Conservation (phyloP, 768 basidiomycete genomes). For the Boletus barrowsii region DNA sequence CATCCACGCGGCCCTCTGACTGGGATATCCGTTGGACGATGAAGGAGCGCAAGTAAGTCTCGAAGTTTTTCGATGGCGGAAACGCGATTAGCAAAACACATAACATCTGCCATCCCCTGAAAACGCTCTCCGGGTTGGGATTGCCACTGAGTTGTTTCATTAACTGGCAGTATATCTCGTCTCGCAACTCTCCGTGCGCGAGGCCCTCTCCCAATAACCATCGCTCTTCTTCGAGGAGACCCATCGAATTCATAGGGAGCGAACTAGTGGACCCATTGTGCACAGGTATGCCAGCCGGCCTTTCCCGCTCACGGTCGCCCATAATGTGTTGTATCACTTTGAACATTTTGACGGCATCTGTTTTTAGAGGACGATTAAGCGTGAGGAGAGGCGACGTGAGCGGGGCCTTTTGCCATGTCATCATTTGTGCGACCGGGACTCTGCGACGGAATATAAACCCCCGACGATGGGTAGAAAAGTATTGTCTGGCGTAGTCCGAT, state of each 20-base stretch:
- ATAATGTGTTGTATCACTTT: slow-evolving; percentile 89
- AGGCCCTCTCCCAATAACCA: slow-evolving; percentile 84
- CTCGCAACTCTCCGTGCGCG: slow-evolving; percentile 76
- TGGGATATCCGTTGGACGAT: slow-evolving; percentile 65
- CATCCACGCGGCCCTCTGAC: slow-evolving; percentile 74
- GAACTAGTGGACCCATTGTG: slow-evolving; percentile 43
- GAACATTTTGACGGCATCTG: slow-evolving; percentile 82
- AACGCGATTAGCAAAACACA: slow-evolving; percentile 91
- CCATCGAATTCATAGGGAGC: slow-evolving; percentile 39
- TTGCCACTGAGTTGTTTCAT: slow-evolving; percentile 90
- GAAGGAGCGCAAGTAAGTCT: slow-evolving; percentile 78
- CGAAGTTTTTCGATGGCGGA: slow-evolving; percentile 91
- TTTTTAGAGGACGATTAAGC: slow-evolving; percentile 60
- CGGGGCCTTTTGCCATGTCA: slow-evolving; percentile 87
- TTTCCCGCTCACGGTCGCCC: slow-evolving; percentile 85
- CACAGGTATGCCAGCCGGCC: slow-evolving; percentile 46
- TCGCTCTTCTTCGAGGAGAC: slow-evolving; percentile 77
- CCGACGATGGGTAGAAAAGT: slow-evolving; percentile 87
- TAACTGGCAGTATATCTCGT: slow-evolving; percentile 91
- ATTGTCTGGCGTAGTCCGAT: slow-evolving; percentile 80
- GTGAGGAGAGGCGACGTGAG: slow-evolving; percentile 73
- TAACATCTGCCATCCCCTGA: slow-evolving; percentile 91
- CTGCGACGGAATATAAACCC: slow-evolving; percentile 83
- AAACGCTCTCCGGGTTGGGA: slow-evolving; percentile 76
- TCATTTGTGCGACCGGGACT: slow-evolving; percentile 81